phyloP scores from a whole-genome alignment of 2,329 filamentous ascomycete genomes.

The Penicillium sp. region DNA sequence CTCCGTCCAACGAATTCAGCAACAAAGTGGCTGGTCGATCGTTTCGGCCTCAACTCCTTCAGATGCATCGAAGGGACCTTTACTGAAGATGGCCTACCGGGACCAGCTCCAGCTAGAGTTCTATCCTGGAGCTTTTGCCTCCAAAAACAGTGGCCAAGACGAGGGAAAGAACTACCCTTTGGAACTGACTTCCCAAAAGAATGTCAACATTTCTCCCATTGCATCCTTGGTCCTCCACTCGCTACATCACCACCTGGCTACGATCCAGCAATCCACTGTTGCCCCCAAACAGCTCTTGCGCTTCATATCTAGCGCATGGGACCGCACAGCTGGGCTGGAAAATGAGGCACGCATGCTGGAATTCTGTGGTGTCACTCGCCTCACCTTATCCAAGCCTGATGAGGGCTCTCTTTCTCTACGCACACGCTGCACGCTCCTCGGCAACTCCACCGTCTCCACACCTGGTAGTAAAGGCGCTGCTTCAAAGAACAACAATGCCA shows the following conservation, averaged over 20 bases:
- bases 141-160: constrained; percentile 22
- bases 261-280: constrained; percentile 35
- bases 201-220: constrained; percentile 33
- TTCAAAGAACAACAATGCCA: constrained; percentile 14
- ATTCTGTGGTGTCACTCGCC: constrained; percentile 45
- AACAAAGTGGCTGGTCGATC: constrained; percentile 46
- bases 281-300: constrained; percentile 40
- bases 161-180: constrained; percentile 29
- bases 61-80: constrained; percentile 28
- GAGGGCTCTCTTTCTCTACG: constrained; percentile 29
- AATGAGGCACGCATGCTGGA: constrained; percentile 46
- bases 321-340: constrained; percentile 38
- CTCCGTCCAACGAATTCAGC: constrained; percentile 41
- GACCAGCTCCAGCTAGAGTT: constrained; percentile 44
- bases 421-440: constrained; percentile 41
- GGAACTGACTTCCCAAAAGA: constrained; percentile 32
- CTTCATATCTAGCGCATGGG: constrained; percentile 45
- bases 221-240: constrained; percentile 43
- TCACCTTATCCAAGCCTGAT: constrained; percentile 30
- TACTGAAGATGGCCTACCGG: constrained; percentile 43
- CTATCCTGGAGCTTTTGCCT: constrained; percentile 38
- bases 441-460: constrained; percentile 16
- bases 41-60: constrained; percentile 34
- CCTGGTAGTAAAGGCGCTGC: constrained; percentile 9
- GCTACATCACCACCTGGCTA: constrained; percentile 37